Conservation (phyloP, 2,329 filamentous ascomycete species). For the Cordyceps javanica region DNA sequence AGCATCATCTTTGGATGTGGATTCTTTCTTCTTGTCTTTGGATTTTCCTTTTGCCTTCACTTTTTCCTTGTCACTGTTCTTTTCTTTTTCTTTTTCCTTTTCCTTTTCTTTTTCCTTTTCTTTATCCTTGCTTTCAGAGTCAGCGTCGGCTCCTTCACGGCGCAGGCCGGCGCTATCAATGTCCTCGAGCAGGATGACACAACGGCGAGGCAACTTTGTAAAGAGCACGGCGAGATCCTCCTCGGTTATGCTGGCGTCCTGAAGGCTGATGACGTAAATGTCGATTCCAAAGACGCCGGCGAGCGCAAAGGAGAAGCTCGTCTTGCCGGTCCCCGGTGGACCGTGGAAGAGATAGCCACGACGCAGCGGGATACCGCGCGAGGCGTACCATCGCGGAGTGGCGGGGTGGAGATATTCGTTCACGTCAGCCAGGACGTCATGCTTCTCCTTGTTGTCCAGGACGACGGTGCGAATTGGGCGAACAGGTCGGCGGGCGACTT, state of each 20-base stretch:
- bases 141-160: slow-evolving; percentile 25
- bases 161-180: slow-evolving; percentile 60
- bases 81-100: slow-evolving; percentile 25
- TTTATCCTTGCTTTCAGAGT: slow-evolving; percentile 24
- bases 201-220: slow-evolving; percentile 52
- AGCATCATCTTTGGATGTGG: background rate
- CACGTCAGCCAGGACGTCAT: slow-evolving; percentile 61
- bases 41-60: background rate
- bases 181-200: slow-evolving; percentile 62
- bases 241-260: slow-evolving; percentile 56
- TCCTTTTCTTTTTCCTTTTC: slow-evolving; percentile 39
- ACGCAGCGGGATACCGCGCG: slow-evolving; percentile 68
- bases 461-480: slow-evolving; percentile 71
- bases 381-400: slow-evolving; percentile 67
- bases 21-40: background rate
- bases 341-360: slow-evolving; percentile 75
- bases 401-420: slow-evolving; percentile 70
- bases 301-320: slow-evolving; percentile 58
- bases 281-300: slow-evolving; percentile 61
- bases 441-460: slow-evolving; percentile 61
- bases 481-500: slow-evolving; percentile 57
- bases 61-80: background rate
- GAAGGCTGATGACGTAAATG: slow-evolving; percentile 54
- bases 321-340: slow-evolving; percentile 69
- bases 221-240: slow-evolving; percentile 55